Conservation (phyloP, 441 rosid species). For the Gossypium trilobum region DNA sequence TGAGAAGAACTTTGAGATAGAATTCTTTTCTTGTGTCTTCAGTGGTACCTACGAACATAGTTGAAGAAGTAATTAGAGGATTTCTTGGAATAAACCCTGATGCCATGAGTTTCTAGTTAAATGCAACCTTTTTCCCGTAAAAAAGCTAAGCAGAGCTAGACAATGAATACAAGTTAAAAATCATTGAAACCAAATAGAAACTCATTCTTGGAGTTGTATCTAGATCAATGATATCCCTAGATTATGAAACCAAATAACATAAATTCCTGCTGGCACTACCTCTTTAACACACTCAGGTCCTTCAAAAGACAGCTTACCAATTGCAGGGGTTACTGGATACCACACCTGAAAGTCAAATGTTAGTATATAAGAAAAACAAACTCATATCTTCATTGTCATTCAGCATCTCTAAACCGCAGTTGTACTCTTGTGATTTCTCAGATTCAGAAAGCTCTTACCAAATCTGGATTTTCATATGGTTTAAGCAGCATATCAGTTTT, state of each 20-base stretch:
- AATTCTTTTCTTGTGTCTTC: slow-evolving; percentile 40
- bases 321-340: slow-evolving; percentile 73
- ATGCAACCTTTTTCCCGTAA: not conserved
- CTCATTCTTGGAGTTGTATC: not conserved
- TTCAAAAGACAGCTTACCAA: slow-evolving; percentile 62
- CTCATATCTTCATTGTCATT: not conserved
- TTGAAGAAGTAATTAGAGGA: not conserved
- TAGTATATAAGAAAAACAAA: not conserved
- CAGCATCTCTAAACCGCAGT: not conserved
- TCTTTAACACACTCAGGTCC: slow-evolving; percentile 77
- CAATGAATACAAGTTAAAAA: not conserved
- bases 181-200: not conserved
- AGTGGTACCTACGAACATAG: slow-evolving; percentile 40
- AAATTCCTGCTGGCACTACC: slow-evolving; percentile 27
- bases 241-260: not conserved
- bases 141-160: not conserved
- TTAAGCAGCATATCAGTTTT: slow-evolving; percentile 42
- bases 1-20: slow-evolving; percentile 62
- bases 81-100: not conserved
- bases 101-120: not conserved
- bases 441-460: slow-evolving; percentile 40
- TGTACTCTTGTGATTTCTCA: not conserved
- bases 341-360: slow-evolving; percentile 42
- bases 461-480: slow-evolving; percentile 57
- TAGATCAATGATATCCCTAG: not conserved